phyloP scores from a whole-genome alignment of 495 filamentous ascomycete genomes.

The Stereocaulon alpinum region DNA sequence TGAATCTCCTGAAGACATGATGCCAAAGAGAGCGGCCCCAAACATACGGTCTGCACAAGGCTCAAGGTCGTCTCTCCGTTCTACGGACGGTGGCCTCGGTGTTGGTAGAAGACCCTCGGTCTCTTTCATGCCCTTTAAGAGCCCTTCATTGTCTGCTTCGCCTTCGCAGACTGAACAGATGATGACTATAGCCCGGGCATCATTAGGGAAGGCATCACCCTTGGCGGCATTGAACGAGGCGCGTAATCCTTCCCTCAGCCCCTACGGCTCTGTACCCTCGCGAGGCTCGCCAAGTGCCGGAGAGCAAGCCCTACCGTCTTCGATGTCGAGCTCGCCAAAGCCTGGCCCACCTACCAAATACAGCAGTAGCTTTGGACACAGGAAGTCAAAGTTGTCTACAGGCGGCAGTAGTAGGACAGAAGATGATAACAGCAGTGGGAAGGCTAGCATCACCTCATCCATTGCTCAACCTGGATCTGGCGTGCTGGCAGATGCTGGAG shows the following conservation, averaged over 20 bases:
- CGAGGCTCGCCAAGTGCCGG: constrained; percentile 42
- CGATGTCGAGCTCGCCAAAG: constrained; percentile 61
- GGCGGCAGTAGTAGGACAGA: constrained; percentile 61
- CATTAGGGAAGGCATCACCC: constrained; percentile 40
- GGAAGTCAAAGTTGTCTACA: constrained; percentile 64
- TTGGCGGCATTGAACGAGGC: constrained; percentile 50
- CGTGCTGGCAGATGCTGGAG: constrained; percentile 62
- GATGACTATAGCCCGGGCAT: constrained; percentile 48
- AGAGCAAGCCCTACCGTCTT: constrained; percentile 43
- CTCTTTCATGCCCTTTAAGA: constrained; percentile 93
- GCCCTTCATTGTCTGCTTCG: constrained; percentile 84
- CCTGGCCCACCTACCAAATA: constrained; percentile 60
- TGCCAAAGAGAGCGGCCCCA: constrained; percentile 50
- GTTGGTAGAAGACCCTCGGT: constrained; percentile 67
- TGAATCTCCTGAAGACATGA: constrained; percentile 46
- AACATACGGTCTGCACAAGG: constrained; percentile 46
- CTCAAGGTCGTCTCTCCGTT: constrained; percentile 50
- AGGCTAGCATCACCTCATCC: constrained; percentile 73
- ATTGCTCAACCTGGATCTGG: constrained; percentile 77
- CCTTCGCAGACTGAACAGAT: constrained; percentile 50
- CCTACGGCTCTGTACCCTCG: constrained; percentile 54
- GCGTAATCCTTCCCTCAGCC: constrained; percentile 53
- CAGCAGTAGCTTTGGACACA: constrained; percentile 81
- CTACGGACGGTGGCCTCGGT: constrained; percentile 42
- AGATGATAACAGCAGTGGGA: constrained; percentile 78